Percentiles rank a stretch among this genome's conserved stretches.
Conservation (phyloP, 208 protist genomes). For the Entamoeba histolytica region DNA sequence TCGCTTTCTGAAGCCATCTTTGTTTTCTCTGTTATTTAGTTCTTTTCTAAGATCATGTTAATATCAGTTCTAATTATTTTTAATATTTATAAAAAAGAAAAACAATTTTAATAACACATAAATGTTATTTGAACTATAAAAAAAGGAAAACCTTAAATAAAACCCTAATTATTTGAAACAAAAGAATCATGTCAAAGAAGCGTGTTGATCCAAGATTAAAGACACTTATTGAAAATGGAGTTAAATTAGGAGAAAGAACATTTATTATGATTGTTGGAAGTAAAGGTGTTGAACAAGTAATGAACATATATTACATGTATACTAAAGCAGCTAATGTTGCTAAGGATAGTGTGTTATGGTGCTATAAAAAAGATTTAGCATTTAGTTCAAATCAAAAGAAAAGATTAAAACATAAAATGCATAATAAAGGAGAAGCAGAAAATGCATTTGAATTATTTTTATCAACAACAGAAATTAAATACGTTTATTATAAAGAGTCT, state of each 20-base stretch:
- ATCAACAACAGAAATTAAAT: conserved; percentile 58
- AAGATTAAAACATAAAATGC: neutral
- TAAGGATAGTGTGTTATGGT: neutral
- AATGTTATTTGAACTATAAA: too few species aligned
- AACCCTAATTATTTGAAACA: too few species aligned
- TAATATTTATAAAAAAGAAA: too few species aligned
- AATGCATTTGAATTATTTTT: neutral
- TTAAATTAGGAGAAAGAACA: neutral
- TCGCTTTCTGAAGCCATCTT: too few species aligned
- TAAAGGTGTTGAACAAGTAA: neutral
- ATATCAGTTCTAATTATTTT: too few species aligned
- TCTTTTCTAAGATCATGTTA: too few species aligned
- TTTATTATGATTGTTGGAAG: neutral
- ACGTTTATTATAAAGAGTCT: conserved; percentile 89
- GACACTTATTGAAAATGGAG: neutral
- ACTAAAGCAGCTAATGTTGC: neutral
- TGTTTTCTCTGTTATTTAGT: too few species aligned
- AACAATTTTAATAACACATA: too few species aligned
- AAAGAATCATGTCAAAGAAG: neutral
- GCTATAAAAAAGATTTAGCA: neutral
- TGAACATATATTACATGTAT: neutral
- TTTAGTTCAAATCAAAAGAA: neutral
- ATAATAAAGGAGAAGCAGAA: neutral
- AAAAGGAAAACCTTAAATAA: too few species aligned
- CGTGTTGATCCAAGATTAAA: neutral